A percentile compares a stretch with the other conserved stretches of the same genome.
These are phyloP conservation scores for Iberis amara DNA, from an alignment of 441 rosid species.

Conservation along the genomic window DNA sequence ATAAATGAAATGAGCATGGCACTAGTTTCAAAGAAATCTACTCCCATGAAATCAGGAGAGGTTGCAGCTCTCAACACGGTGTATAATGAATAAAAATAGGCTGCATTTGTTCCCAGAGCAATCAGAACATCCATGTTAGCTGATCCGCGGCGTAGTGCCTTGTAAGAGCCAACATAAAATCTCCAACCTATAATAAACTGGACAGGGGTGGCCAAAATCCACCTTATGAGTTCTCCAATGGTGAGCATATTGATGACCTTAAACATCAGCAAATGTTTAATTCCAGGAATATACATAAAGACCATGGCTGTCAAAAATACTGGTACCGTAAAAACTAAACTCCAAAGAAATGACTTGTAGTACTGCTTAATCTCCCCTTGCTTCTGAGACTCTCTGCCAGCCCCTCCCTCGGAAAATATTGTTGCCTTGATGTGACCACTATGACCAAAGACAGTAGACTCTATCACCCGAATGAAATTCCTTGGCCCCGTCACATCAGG, in stretches of 20 bases:
- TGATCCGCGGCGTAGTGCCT: slow-evolving; percentile 68
- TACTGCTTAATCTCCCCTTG: slow-evolving; percentile 60
- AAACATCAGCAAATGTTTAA: slow-evolving; percentile 45
- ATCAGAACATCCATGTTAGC: slow-evolving; percentile 95
- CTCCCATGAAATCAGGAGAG: slow-evolving; percentile 52
- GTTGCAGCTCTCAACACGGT: slow-evolving; percentile 70
- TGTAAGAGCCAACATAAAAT: slow-evolving; percentile 71
- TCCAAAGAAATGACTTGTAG: slow-evolving; percentile 58
- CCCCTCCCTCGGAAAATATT: slow-evolving; percentile 53
- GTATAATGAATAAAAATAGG: slow-evolving; percentile 81
- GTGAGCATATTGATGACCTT: slow-evolving; percentile 73
- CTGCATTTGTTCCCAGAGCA: slow-evolving; percentile 88
- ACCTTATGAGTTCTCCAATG: slow-evolving; percentile 58
- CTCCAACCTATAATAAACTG: slow-evolving; percentile 78
- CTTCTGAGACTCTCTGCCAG: slow-evolving; percentile 50
- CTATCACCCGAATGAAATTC: slow-evolving; percentile 58
- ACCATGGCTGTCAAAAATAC: slow-evolving; percentile 78
- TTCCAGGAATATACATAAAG: slow-evolving; percentile 71
- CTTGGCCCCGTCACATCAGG: slow-evolving; percentile 80
- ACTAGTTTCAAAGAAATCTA: slow-evolving; percentile 91
- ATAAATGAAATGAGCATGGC: slow-evolving; percentile 91
- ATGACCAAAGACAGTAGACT: slow-evolving; percentile 57
- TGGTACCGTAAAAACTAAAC: slow-evolving; percentile 79
- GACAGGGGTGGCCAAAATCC: slow-evolving; percentile 77
- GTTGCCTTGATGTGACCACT: slow-evolving; percentile 45